Conservation (phyloP, 1,139 yeast genomes). For the Saccharomyces hybrid region DNA sequence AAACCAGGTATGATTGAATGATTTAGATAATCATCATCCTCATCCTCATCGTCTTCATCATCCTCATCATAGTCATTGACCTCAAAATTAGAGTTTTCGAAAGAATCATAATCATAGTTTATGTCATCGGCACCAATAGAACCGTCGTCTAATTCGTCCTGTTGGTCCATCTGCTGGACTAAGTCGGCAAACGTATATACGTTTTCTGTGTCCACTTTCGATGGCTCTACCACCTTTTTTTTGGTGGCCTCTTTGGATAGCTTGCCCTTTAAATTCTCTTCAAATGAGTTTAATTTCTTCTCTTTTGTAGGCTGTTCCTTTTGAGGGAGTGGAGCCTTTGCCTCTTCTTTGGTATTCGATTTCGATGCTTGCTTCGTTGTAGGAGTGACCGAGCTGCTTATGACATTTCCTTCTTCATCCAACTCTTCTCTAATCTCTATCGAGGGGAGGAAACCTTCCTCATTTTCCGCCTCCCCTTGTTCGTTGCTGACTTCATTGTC, state of each 20-base stretch:
- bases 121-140: constrained; percentile 35
- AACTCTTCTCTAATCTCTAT: constrained; percentile 82
- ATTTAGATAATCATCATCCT: constrained; percentile 8
- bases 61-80: constrained; percentile 30
- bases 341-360: background rate
- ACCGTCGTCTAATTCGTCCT: constrained; percentile 35
- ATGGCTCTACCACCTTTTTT: background rate
- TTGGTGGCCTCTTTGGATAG: constrained; percentile 5
- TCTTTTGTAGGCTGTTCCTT: background rate
- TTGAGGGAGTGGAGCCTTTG: constrained; percentile 14
- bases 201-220: constrained; percentile 40
- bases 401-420: constrained; percentile 69
- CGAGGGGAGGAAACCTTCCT: constrained; percentile 43
- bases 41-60: constrained; percentile 14
- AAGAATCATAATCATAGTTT: constrained; percentile 34
- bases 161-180: constrained; percentile 31
- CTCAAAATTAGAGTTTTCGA: constrained; percentile 34
- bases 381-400: constrained; percentile 37
- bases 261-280: constrained; percentile 16
- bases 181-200: constrained; percentile 35
- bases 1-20: constrained; percentile 20
- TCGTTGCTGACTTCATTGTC: background rate
- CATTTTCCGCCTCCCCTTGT: constrained; percentile 13
- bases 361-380: constrained; percentile 11
- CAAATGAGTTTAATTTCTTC: constrained; percentile 9